Evolutionary conservation across 202 grass and related monocot species (phyloP).

Genomic region (Panicum virgatum): DNA sequence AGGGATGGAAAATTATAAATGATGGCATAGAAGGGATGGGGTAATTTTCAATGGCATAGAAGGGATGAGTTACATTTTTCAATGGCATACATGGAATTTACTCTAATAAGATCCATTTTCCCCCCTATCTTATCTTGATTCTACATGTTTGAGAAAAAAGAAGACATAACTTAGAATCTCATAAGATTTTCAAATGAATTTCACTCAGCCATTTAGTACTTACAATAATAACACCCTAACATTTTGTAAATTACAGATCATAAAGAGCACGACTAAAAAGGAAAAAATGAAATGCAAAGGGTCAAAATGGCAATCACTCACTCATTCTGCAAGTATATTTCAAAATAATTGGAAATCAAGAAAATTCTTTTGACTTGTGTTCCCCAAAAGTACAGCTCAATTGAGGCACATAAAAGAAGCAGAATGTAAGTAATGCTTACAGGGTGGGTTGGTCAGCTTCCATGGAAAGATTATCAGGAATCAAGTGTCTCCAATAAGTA

Average conservation of each 20-base stretch:
- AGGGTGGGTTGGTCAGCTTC: slow-evolving; percentile 2
- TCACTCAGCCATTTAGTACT: neutral
- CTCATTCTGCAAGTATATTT: slow-evolving; percentile 2
- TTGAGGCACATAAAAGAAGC: neutral
- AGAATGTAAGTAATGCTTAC: slow-evolving; percentile 19
- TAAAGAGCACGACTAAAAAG: neutral
- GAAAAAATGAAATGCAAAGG: slow-evolving; percentile 6
- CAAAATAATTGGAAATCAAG: slow-evolving; percentile 25
- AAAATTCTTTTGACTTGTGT: slow-evolving; percentile 31
- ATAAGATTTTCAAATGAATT: neutral
- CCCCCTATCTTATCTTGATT: neutral
- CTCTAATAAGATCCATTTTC: neutral
- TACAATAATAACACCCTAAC: neutral
- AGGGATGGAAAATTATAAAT: too few species aligned
- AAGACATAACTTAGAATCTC: neutral
- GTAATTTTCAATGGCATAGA: too few species aligned
- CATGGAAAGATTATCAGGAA: neutral
- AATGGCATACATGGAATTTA: too few species aligned
- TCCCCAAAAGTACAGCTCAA: slow-evolving; percentile 13
- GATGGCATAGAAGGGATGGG: too few species aligned
- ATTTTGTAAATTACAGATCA: neutral
- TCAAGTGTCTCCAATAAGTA: neutral
- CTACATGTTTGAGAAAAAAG: neutral
- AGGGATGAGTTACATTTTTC: too few species aligned
- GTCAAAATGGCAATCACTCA: slow-evolving; percentile 11